phyloP scores from a whole-genome alignment of 257 asterid genomes.

The Solanum neorickii region DNA sequence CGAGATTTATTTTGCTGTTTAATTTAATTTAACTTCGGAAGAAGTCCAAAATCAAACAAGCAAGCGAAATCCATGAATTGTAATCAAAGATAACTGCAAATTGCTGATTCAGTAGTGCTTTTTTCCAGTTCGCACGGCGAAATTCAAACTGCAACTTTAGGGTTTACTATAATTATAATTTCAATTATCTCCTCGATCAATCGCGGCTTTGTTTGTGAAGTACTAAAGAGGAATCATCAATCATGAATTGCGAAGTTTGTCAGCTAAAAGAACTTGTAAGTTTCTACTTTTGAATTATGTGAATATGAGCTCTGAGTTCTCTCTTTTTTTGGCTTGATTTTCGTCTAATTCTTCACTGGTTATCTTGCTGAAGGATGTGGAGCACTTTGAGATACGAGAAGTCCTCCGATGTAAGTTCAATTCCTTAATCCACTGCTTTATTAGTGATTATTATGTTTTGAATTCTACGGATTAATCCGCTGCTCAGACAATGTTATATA shows the following conservation, averaged over 20 bases:
- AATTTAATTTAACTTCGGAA: neutral
- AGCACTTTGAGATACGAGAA: conserved; percentile 96
- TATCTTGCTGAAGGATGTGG: conserved; percentile 56
- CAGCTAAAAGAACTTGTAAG: conserved; percentile 92
- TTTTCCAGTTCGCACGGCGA: neutral
- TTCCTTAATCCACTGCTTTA: neutral
- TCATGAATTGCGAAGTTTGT: conserved; percentile 80
- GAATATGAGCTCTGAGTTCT: neutral
- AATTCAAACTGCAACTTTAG: neutral
- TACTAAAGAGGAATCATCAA: neutral
- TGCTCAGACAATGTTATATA: neutral
- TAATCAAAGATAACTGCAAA: neutral
- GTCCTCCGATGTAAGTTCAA: conserved; percentile 84
- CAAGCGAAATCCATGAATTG: neutral
- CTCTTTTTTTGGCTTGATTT: neutral
- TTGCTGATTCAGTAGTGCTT: neutral
- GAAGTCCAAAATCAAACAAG: neutral
- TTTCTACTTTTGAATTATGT: neutral
- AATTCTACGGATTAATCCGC: neutral
- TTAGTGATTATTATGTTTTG: too few relatives aligned
- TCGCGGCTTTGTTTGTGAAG: neutral
- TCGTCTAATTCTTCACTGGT: neutral
- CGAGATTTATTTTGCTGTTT: neutral
- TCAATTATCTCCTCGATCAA: neutral
- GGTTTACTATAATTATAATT: neutral